Conservation (phyloP, 2,329 filamentous ascomycete species). For the Arthroderma sp. region DNA sequence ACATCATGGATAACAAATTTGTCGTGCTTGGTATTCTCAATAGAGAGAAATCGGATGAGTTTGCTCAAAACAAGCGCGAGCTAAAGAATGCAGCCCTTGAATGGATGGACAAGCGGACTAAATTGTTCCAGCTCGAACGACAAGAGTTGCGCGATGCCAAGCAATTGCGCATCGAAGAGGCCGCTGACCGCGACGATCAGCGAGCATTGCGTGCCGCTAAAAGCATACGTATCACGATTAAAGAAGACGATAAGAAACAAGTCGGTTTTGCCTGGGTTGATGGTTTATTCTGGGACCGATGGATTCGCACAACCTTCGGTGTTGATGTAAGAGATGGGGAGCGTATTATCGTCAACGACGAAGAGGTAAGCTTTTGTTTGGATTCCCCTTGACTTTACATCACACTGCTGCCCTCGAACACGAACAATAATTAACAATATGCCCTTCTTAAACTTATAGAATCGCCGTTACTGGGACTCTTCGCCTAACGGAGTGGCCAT, state of each 20-base stretch:
- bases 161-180: conserved; percentile 89
- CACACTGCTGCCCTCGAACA: too few species aligned
- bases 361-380: conserved; percentile 57
- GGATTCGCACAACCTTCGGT: conserved; percentile 89
- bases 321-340: conserved; percentile 78
- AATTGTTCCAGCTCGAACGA: conserved; percentile 80
- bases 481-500: conserved; percentile 84
- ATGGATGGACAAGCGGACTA: conserved; percentile 95
- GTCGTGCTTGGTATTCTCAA: conserved; percentile 88
- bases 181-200: conserved; percentile 83
- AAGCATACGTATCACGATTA: conserved; percentile 81
- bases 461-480: conserved; percentile 86
- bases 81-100: conserved; percentile 91
- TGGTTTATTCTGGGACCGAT: conserved; percentile 91
- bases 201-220: conserved; percentile 77
- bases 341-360: conserved; percentile 89
- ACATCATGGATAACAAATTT: conserved; percentile 89
- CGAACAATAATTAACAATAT: not conserved
- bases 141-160: conserved; percentile 91
- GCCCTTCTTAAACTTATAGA: conserved; percentile 37
- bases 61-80: conserved; percentile 65
- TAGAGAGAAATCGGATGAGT: conserved; percentile 65
- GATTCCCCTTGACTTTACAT: too few species aligned
- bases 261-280: conserved; percentile 96
- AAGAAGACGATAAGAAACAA: conserved; percentile 72